Evolutionary conservation across 176 grass and related monocot genomes (phyloP).

Genomic region (Zizania latifolia): DNA sequence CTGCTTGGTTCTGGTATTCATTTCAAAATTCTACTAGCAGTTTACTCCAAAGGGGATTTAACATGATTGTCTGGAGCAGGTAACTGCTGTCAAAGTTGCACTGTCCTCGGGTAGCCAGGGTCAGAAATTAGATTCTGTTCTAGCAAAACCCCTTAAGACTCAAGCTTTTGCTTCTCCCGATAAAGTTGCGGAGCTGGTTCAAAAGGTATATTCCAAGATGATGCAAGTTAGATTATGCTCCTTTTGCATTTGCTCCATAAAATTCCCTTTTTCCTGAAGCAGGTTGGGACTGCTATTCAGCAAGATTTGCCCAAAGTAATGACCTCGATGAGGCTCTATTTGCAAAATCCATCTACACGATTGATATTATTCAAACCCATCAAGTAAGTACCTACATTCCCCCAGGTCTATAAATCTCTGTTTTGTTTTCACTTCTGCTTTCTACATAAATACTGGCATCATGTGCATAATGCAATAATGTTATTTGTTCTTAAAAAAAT

Average conservation of each 20-base stretch:
- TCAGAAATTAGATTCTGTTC: slow-evolving; percentile 88
- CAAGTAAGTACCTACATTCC: slow-evolving; percentile 49
- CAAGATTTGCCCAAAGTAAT: slow-evolving; percentile 80
- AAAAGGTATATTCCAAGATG: slow-evolving; percentile 53
- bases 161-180: slow-evolving; percentile 96
- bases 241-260: background rate
- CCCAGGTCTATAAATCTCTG: background rate
- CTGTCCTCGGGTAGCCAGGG: slow-evolving; percentile 70
- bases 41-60: slow-evolving; percentile 9
- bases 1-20: background rate
- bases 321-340: slow-evolving; percentile 86
- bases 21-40: background rate
- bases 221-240: background rate
- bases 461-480: background rate
- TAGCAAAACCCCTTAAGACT: slow-evolving; percentile 84
- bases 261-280: slow-evolving; percentile 2
- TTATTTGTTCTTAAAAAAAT: background rate
- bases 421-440: background rate
- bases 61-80: slow-evolving; percentile 38
- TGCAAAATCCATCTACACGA: slow-evolving; percentile 89
- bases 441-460: slow-evolving; percentile 3
- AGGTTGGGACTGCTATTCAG: slow-evolving; percentile 61
- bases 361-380: slow-evolving; percentile 98
- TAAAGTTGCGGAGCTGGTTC: slow-evolving; percentile 88
- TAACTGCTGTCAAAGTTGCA: slow-evolving; percentile 90